Percentiles rank a stretch among this genome's conserved stretches.
Evolutionary conservation across 352 stramenopile genomes (phyloP).

Genomic region (Phytopythium litorale): DNA sequence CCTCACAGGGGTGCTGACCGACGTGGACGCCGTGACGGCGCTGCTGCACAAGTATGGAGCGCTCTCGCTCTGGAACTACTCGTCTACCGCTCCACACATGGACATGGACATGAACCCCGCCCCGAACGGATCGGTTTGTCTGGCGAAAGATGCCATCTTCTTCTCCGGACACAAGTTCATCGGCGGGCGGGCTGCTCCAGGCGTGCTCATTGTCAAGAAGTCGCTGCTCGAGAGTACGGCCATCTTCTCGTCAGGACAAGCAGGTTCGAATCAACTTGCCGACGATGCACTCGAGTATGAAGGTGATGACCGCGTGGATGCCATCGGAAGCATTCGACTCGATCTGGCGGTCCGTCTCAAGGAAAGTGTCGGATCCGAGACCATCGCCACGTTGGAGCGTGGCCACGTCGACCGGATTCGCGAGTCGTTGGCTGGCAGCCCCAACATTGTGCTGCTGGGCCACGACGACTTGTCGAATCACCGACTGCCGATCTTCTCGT

Average conservation of each 20-base stretch:
- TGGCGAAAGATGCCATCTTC: conserved; percentile 93
- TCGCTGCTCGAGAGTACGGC: conserved; percentile 51
- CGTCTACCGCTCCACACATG: conserved; percentile 91
- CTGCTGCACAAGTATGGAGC: conserved; percentile 91
- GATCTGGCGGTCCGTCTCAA: conserved; percentile 13
- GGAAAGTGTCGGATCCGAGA: conserved; percentile 13
- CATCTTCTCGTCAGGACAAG: conserved; percentile 50
- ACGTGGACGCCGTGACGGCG: conserved; percentile 87
- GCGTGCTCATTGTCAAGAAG: conserved; percentile 96
- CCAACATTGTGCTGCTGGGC: conserved; percentile 87
- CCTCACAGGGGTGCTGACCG: conserved; percentile 91
- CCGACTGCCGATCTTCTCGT: conserved; percentile 93
- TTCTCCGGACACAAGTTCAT: conserved; percentile 97
- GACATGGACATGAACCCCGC: conserved; percentile 96
- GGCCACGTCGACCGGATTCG: conserved; percentile 30
- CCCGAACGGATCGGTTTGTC: conserved; percentile 11
- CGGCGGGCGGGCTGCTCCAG: conserved; percentile 89
- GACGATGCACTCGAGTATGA: conserved; percentile 85
- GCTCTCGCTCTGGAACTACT: conserved; percentile 95
- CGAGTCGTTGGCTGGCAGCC: conserved; percentile 34
- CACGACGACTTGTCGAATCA: conserved; percentile 31
- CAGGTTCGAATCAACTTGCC: conserved; percentile 47
- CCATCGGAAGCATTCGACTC: conserved; percentile 21
- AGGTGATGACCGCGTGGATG: conserved; percentile 95
- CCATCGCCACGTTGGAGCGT: conserved; percentile 50